phyloP scores from a whole-genome alignment of 345 rosid species.

The Brassica incana region DNA sequence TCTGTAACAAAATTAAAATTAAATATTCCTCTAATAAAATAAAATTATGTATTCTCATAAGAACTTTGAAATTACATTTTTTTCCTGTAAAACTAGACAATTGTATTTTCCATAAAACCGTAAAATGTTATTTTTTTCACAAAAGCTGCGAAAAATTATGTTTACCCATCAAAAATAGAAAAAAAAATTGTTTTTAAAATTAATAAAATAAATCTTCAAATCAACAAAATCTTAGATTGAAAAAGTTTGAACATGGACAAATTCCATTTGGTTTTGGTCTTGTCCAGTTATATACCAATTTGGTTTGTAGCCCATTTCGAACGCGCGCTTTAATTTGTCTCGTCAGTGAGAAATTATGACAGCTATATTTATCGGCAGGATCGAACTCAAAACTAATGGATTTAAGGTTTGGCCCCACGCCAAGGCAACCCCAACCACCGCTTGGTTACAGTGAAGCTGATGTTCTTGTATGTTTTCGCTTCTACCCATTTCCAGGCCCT shows the following conservation, averaged over 20 bases:
- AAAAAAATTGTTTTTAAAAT: too few relatives aligned
- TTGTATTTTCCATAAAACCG: neutral
- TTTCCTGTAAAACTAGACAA: neutral
- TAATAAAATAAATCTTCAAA: neutral
- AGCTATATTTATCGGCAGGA: neutral
- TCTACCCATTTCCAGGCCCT: neutral
- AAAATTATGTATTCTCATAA: neutral
- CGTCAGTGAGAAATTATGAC: neutral
- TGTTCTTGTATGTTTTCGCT: neutral
- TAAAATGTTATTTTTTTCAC: too few relatives aligned
- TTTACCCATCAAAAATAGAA: neutral
- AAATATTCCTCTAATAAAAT: neutral
- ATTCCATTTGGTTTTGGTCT: neutral
- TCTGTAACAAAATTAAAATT: neutral
- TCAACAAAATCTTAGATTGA: neutral
- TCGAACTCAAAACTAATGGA: neutral
- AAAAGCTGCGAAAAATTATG: neutral
- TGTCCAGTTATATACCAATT: neutral
- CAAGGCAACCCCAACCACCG: neutral
- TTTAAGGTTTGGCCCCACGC: neutral
- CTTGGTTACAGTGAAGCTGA: neutral
- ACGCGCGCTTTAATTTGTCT: neutral
- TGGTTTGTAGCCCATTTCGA: neutral
- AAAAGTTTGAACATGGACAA: neutral
- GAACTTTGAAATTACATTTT: neutral